Conservation (phyloP, 108 stramenopile species). For the Mediolabrus comicus region DNA sequence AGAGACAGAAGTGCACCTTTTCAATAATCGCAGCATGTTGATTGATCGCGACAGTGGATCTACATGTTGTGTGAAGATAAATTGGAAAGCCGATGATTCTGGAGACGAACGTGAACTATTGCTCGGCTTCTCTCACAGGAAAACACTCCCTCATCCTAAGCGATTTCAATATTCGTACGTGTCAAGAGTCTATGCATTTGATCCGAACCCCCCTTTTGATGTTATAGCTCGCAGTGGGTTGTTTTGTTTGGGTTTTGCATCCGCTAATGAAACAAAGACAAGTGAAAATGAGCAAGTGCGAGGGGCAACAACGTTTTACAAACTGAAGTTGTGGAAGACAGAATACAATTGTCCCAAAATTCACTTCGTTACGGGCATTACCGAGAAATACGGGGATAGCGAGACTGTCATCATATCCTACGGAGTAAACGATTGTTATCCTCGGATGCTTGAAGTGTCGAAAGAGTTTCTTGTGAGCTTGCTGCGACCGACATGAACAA, state of each 20-base stretch:
- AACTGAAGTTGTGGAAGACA: constrained; percentile 13
- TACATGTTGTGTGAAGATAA: constrained; percentile 42
- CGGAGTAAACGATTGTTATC: constrained; percentile 54
- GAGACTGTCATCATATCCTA: constrained; percentile 46
- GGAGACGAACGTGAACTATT: constrained; percentile 11
- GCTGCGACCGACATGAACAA: constrained; percentile 14
- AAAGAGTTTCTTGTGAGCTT: constrained; percentile 40
- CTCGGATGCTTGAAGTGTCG: constrained; percentile 42
- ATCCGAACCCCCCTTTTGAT: constrained; percentile 35
- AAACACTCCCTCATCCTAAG: constrained; percentile 5
- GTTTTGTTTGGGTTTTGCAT: constrained; percentile 49
- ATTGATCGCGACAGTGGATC: constrained; percentile 43
- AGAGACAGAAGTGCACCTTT: not conserved
- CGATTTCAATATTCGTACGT: constrained; percentile 31
- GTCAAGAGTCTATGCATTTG: constrained; percentile 35
- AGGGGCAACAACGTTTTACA: constrained; percentile 31
- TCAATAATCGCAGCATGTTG: not conserved
- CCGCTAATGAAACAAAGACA: constrained; percentile 1
- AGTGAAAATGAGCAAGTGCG: constrained; percentile 37
- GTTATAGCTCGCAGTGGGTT: constrained; percentile 42
- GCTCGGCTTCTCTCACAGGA: constrained; percentile 44
- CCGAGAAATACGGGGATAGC: constrained; percentile 37
- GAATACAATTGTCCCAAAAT: constrained; percentile 38
- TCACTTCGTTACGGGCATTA: constrained; percentile 43
- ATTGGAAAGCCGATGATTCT: constrained; percentile 14